Percentiles rank a stretch among this genome's conserved stretches.
Conservation (phyloP, 441 rosid species). For the Flueggea neowawraea region DNA sequence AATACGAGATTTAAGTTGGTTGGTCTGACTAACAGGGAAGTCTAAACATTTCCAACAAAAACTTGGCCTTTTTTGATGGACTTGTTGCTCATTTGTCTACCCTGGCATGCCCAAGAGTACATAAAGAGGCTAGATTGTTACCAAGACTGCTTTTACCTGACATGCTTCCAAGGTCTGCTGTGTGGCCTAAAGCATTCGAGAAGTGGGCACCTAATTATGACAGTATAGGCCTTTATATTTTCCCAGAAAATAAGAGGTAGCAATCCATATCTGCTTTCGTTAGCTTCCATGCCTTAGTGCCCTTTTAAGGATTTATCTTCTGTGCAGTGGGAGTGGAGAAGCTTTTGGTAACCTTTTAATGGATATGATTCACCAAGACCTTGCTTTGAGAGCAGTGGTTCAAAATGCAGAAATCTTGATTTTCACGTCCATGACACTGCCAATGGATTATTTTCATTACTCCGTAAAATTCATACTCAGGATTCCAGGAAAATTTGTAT, state of each 20-base stretch:
- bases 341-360: constrained; percentile 37
- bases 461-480: constrained; percentile 29
- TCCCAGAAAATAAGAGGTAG: constrained; percentile 52
- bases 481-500: constrained; percentile 45
- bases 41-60: constrained; percentile 23
- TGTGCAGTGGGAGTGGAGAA: constrained; percentile 31
- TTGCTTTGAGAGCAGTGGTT: constrained; percentile 47
- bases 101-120: constrained; percentile 50
- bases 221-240: constrained; percentile 60
- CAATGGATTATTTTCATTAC: constrained; percentile 17
- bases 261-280: background rate
- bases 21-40: constrained; percentile 40
- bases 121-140: constrained; percentile 40
- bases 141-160: constrained; percentile 39
- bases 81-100: constrained; percentile 61
- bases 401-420: constrained; percentile 59
- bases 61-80: constrained; percentile 19
- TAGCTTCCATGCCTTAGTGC: background rate
- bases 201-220: constrained; percentile 42
- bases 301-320: background rate
- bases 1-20: background rate
- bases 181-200: constrained; percentile 65
- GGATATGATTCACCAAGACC: constrained; percentile 42
- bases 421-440: constrained; percentile 57
- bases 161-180: constrained; percentile 39